A percentile compares a stretch with the other conserved stretches of the same genome.
These are phyloP conservation scores for Arthrobotrys megalospora DNA, from an alignment of 2,329 filamentous ascomycete species.

Conservation along the genomic window DNA sequence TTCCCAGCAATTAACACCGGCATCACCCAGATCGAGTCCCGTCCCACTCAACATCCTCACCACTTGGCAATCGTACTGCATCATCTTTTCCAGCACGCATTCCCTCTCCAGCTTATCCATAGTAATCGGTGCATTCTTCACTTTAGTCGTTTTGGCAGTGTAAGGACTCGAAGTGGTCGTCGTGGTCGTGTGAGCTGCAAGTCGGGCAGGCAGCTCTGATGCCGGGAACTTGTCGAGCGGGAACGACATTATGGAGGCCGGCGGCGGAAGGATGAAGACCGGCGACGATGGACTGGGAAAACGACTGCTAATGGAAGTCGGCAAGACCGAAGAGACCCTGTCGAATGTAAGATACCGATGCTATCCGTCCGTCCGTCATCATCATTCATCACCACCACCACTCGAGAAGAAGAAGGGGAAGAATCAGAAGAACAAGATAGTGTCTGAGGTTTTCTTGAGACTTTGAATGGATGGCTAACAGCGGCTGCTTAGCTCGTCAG, in stretches of 20 bases:
- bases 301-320: slow-evolving; percentile 45
- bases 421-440: no score
- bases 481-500: slow-evolving; percentile 33
- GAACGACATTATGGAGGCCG: slow-evolving; percentile 52
- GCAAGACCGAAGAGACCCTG: slow-evolving; percentile 36
- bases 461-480: background rate
- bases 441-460: background rate
- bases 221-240: slow-evolving; percentile 59
- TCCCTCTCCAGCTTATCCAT: slow-evolving; percentile 53
- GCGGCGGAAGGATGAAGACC: slow-evolving; percentile 12
- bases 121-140: slow-evolving; percentile 44
- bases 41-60: slow-evolving; percentile 44
- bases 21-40: slow-evolving; percentile 47
- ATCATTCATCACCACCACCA: background rate
- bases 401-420: background rate
- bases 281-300: slow-evolving; percentile 32
- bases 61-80: slow-evolving; percentile 60
- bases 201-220: slow-evolving; percentile 60
- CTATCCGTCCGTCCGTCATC: background rate
- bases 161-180: slow-evolving; percentile 31
- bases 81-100: slow-evolving; percentile 52
- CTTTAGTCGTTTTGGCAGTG: slow-evolving; percentile 31
- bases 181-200: slow-evolving; percentile 43
- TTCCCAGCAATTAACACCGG: slow-evolving; percentile 57
- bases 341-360: slow-evolving; percentile 35